These are phyloP conservation scores for Glycine soja DNA, from an alignment of 306 rosid species.

Conservation along the genomic window DNA sequence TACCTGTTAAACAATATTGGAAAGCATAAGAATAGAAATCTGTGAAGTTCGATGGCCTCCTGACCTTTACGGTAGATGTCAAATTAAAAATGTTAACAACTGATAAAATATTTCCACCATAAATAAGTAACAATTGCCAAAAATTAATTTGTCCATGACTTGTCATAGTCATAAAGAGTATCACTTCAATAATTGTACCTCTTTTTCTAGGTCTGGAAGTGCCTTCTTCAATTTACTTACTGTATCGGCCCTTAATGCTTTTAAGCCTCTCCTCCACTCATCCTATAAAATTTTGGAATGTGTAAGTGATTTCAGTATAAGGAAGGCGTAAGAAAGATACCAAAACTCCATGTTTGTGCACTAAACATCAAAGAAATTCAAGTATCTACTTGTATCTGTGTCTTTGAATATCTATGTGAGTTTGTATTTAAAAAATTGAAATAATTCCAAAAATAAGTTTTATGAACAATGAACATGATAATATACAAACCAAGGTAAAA, in stretches of 20 bases:
- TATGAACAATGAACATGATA: slow-evolving; percentile 39
- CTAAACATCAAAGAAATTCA: slow-evolving; percentile 5
- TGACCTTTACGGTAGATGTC: slow-evolving; percentile 64
- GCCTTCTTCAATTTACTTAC: slow-evolving; percentile 87
- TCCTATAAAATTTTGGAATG: slow-evolving; percentile 64
- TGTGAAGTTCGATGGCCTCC: slow-evolving; percentile 81
- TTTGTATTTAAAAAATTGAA: slow-evolving; percentile 2
- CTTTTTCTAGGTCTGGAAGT: slow-evolving; percentile 92
- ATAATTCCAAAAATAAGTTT: slow-evolving; percentile 18
- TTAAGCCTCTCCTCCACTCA: slow-evolving; percentile 97
- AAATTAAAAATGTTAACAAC: slow-evolving; percentile 48
- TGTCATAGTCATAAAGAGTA: slow-evolving; percentile 9
- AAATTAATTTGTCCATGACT: slow-evolving; percentile 17
- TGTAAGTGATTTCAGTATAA: slow-evolving; percentile 40
- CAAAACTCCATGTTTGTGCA: slow-evolving; percentile 29
- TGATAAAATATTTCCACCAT: slow-evolving; percentile 24
- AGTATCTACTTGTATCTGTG: not conserved
- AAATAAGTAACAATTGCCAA: not conserved
- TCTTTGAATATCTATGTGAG: not conserved
- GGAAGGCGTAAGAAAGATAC: slow-evolving; percentile 11
- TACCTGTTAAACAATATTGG: slow-evolving; percentile 97
- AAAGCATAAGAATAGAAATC: slow-evolving; percentile 94
- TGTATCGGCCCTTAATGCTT: slow-evolving; percentile 84
- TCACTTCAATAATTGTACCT: slow-evolving; percentile 60
- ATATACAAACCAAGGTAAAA: slow-evolving; percentile 74